Base-by-base conservation (phyloP, 805 yeast species). In the Pichia kluyveri region DNA sequence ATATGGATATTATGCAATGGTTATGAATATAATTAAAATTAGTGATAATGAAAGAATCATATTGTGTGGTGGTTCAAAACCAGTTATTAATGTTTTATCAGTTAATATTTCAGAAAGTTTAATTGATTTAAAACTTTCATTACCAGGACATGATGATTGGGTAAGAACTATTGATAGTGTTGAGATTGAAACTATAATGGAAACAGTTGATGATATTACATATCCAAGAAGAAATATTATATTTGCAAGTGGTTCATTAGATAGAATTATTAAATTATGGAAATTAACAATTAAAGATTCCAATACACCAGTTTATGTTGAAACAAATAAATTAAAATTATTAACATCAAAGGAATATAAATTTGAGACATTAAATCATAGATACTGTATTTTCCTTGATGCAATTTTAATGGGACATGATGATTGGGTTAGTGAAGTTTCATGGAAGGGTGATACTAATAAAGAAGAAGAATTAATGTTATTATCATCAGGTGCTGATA, bases 131-230 rank as follows among this genome's bases (percentile, higher is more conserved):
- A 36, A 48, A 54, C 12, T 66, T 73, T 68, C 68, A 9, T 65
- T 93, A 34, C 74, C 80, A 28, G 99, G 99, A 5, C 99, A 93
- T 62, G 99, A 93, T 65, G 96, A 90, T 65, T 93, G 99, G 99
- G 77, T 93, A 44, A 84, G 85, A 60, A 73, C 87, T 14, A 66
- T 93, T 31, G 73, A 80, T 1, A 78, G 87, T 59, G 78, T 75
- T 37, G 65, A 72, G 48, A 68, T 68, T 38, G 45, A 30, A n/a
- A 34, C 32, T 8, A 72, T 68, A 18, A 32, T 28, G 17, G 63
- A 65, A 0, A 34, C 39, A 1, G 43, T 44, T 26, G 40, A 48
- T 32, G 41, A 17, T 17, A 38, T 44, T 10, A 19, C 30, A 23
- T 41, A 38, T 19, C 45, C 43, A 26, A 70, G 70, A 8, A 77